Evolutionary conservation across 2,329 filamentous ascomycete species (phyloP).

Genomic region (Chalaropsis thielavioides): DNA sequence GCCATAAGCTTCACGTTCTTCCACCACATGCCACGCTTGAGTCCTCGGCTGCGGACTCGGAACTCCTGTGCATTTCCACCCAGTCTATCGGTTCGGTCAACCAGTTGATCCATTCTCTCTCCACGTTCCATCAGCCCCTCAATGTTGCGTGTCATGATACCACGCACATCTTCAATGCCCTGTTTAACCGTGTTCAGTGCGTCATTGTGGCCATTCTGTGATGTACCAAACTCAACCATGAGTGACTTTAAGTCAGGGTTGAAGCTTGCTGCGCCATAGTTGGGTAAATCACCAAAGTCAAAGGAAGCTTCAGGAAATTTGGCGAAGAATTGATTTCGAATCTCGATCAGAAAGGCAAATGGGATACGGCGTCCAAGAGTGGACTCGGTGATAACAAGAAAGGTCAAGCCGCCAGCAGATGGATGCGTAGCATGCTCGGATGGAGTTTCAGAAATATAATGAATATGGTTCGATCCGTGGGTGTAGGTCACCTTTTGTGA

Average conservation of each 20-base stretch:
- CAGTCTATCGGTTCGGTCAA: conserved; percentile 90
- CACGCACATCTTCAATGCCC: conserved; percentile 83
- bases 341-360: conserved; percentile 82
- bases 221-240: conserved; percentile 75
- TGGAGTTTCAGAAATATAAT: conserved; percentile 81
- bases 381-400: conserved; percentile 74
- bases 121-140: conserved; percentile 78
- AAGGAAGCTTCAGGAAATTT: conserved; percentile 50
- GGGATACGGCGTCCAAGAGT: conserved; percentile 74
- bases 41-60: conserved; percentile 65
- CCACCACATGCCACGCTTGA: conserved; percentile 98
- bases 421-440: conserved; percentile 44
- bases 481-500: conserved; percentile 89
- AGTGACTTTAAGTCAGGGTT: conserved; percentile 62
- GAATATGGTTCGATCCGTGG: conserved; percentile 80
- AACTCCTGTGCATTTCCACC: conserved; percentile 86
- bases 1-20: conserved; percentile 96
- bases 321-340: conserved; percentile 72
- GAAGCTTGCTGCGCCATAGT: conserved; percentile 82
- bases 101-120: conserved; percentile 81
- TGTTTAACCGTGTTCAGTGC: conserved; percentile 68
- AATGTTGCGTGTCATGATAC: conserved; percentile 94
- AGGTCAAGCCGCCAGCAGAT: conserved; percentile 71
- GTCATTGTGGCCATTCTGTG: conserved; percentile 59
- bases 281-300: conserved; percentile 63